phyloP scores from a whole-genome alignment of 129 eudicot genomes.

The Flaveria sonorensis region DNA sequence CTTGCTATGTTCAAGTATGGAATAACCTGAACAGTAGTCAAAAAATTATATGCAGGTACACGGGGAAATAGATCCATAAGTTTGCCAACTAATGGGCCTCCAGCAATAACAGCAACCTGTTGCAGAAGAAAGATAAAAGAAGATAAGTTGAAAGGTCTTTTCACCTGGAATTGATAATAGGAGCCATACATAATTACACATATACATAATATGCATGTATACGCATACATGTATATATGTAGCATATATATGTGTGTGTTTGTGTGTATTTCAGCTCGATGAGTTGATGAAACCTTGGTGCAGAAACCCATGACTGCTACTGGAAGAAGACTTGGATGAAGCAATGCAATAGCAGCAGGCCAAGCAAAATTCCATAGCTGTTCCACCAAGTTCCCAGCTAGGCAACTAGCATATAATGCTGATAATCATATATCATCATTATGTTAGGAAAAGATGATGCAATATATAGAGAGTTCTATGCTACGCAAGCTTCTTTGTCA shows the following conservation, averaged over 20 bases:
- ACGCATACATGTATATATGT: neutral
- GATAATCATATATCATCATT: slow-evolving; percentile 32
- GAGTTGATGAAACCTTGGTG: slow-evolving; percentile 62
- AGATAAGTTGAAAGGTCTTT: slow-evolving; percentile 31
- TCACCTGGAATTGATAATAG: slow-evolving; percentile 1
- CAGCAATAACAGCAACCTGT: slow-evolving; percentile 84
- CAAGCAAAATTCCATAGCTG: slow-evolving; percentile 97
- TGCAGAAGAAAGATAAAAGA: slow-evolving; percentile 23
- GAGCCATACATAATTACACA: neutral
- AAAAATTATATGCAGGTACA: slow-evolving; percentile 71
- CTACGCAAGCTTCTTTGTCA: neutral
- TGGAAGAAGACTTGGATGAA: slow-evolving; percentile 97
- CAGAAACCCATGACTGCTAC: slow-evolving; percentile 92
- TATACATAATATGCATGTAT: neutral
- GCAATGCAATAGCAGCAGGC: slow-evolving; percentile 93
- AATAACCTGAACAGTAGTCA: slow-evolving; percentile 76
- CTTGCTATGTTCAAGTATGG: neutral
- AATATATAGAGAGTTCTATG: neutral
- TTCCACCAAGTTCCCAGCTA: slow-evolving; percentile 92
- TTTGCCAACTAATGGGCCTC: slow-evolving; percentile 91
- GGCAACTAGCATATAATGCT: slow-evolving; percentile 92
- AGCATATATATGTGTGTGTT: neutral
- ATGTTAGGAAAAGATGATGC: slow-evolving; percentile 36
- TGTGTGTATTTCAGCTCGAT: slow-evolving; percentile 5
- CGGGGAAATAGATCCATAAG: slow-evolving; percentile 94